Evolutionary conservation across 2,329 filamentous ascomycete species (phyloP).

Genomic region (Teratosphaeria zuluensis): DNA sequence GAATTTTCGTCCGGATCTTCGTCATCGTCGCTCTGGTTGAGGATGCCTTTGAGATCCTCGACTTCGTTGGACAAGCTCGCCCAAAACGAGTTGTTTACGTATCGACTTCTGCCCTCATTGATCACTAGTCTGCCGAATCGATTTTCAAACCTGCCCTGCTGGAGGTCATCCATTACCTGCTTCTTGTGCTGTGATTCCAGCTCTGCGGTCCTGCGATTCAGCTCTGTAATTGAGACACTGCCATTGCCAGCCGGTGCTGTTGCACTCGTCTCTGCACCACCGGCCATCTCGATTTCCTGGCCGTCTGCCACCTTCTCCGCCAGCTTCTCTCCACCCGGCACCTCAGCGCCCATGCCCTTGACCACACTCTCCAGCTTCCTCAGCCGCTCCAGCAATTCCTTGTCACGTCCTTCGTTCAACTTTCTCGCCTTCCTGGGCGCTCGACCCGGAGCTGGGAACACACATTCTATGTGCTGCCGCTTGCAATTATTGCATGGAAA

Average conservation of each 20-base stretch:
- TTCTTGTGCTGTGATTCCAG: constrained; percentile 9
- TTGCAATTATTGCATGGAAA: constrained; percentile 69
- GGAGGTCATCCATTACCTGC: constrained; percentile 17
- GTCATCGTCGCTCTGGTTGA: constrained; percentile 52
- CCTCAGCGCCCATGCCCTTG: constrained; percentile 44
- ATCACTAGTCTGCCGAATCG: constrained; percentile 61
- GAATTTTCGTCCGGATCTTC: constrained; percentile 41
- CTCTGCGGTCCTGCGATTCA: not conserved
- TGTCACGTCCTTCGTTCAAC: constrained; percentile 46
- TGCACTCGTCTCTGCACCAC: not conserved
- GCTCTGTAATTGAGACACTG: not conserved
- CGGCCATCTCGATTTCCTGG: constrained; percentile 1
- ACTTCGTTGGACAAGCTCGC: constrained; percentile 65
- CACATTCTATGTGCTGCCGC: constrained; percentile 59
- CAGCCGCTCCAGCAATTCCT: constrained; percentile 63
- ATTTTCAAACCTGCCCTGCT: constrained; percentile 23
- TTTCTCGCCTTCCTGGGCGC: constrained; percentile 60
- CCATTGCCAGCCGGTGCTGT: not conserved
- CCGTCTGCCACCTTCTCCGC: constrained; percentile 19
- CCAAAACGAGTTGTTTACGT: constrained; percentile 68
- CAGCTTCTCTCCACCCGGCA: constrained; percentile 14
- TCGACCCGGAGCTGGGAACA: constrained; percentile 65
- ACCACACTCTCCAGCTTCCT: constrained; percentile 68
- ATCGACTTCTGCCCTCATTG: constrained; percentile 60
- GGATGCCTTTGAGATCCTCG: constrained; percentile 52